Conservation (phyloP, 257 asterid genomes). For the Gentiana dahurica region DNA sequence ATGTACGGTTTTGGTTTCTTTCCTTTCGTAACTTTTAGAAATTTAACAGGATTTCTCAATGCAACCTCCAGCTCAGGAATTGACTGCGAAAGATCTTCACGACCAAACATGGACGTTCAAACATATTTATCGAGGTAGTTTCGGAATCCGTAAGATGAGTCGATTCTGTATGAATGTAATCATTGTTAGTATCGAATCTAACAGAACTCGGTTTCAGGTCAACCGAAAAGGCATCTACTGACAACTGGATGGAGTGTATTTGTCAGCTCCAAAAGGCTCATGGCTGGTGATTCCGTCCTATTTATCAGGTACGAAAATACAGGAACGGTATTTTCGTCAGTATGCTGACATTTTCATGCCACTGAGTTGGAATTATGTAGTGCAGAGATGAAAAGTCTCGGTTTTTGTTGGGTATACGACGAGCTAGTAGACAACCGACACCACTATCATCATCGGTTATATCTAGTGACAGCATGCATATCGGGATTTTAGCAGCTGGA, state of each 20-base stretch:
- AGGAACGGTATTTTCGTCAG: neutral
- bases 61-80: conserved; percentile 99
- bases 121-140: conserved; percentile 88
- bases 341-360: neutral
- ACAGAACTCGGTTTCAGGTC: conserved; percentile 44
- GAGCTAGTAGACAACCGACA: conserved; percentile 78
- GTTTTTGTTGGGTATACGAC: conserved; percentile 68
- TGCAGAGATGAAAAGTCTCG: conserved; percentile 89
- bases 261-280: conserved; percentile 81
- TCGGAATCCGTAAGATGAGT: conserved; percentile 2
- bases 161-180: conserved; percentile 1
- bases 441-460: conserved; percentile 85
- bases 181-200: neutral
- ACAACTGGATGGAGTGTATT: conserved; percentile 99
- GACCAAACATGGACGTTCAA: conserved; percentile 95
- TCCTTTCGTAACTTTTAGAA: conserved; percentile 6
- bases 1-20: neutral
- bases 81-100: conserved; percentile 82
- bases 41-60: conserved; percentile 75
- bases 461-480: conserved; percentile 96
- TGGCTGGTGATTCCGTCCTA: conserved; percentile 93
- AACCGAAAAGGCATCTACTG: conserved; percentile 87
- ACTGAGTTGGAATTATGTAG: conserved; percentile 1
- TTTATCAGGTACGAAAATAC: conserved; percentile 55
- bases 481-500: conserved; percentile 97